phyloP scores from a whole-genome alignment of 164 flowering plant species.

The Stephania yunnanensis region DNA sequence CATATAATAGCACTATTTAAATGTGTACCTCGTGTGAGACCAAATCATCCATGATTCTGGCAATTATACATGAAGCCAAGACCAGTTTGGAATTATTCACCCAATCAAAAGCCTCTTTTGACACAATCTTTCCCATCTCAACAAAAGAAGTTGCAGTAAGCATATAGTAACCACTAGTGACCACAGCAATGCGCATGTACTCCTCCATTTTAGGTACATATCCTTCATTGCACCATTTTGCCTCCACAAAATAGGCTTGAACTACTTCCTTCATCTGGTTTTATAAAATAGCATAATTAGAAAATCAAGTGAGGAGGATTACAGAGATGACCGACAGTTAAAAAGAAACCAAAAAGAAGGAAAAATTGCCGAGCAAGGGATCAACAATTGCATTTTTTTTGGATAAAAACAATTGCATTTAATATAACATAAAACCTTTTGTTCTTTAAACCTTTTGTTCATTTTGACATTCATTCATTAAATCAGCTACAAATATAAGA shows the following conservation, averaged over 20 bases:
- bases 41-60: slow-evolving; percentile 11
- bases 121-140: slow-evolving; percentile 6
- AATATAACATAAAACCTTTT: too few relatives aligned
- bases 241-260: slow-evolving; percentile 6
- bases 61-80: neutral
- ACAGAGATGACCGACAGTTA: too few relatives aligned
- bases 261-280: slow-evolving; percentile 5
- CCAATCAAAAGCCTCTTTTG: slow-evolving; percentile 11
- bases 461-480: too few relatives aligned
- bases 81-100: slow-evolving; percentile 8
- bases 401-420: too few relatives aligned
- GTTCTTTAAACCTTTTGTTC: too few relatives aligned
- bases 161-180: neutral
- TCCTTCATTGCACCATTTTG: slow-evolving; percentile 7
- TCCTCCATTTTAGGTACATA: slow-evolving; percentile 10
- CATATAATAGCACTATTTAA: too few relatives aligned
- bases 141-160: neutral
- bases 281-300: too few relatives aligned
- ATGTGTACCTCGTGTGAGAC: slow-evolving; percentile 9
- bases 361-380: too few relatives aligned
- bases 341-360: too few relatives aligned
- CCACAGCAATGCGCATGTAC: neutral
- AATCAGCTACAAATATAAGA: too few relatives aligned
- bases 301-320: too few relatives aligned
- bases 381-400: too few relatives aligned